These are phyloP conservation scores for Dryadomyces sulphureus DNA, from an alignment of 2,329 filamentous ascomycete species.

Conservation along the genomic window DNA sequence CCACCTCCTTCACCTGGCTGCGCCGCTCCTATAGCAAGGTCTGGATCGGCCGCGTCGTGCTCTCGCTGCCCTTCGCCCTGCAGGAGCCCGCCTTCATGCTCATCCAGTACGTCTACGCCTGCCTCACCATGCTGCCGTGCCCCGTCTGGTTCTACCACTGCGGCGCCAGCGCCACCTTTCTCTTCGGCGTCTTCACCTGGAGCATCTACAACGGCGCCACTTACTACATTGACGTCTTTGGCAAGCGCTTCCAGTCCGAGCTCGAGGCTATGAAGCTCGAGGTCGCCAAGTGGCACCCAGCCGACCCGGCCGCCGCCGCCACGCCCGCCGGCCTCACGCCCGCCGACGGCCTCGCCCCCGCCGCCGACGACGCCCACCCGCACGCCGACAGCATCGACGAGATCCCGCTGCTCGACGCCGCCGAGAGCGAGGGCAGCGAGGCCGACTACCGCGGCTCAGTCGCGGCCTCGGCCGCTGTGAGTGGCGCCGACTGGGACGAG, in stretches of 20 bases:
- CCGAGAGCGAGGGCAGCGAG: neutral
- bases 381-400: conserved; percentile 28
- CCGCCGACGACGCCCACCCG: conserved; percentile 2
- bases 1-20: conserved; percentile 96
- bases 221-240: conserved; percentile 97
- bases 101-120: conserved; percentile 84
- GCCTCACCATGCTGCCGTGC: conserved; percentile 87
- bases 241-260: conserved; percentile 92
- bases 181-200: conserved; percentile 77
- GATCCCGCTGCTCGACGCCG: conserved; percentile 40
- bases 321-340: conserved; percentile 20
- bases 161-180: conserved; percentile 62
- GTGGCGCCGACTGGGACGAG: conserved; percentile 16
- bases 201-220: conserved; percentile 94
- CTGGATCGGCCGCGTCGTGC: conserved; percentile 75
- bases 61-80: conserved; percentile 56
- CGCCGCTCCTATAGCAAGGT: conserved; percentile 80
- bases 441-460: neutral
- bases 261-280: conserved; percentile 79
- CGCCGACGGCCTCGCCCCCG: conserved; percentile 8
- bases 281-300: conserved; percentile 67
- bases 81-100: conserved; percentile 91
- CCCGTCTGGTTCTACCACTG: conserved; percentile 89
- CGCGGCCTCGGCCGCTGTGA: conserved; percentile 4
- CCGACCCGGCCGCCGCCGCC: conserved; percentile 22